These are phyloP conservation scores for Gossypium trilobum DNA, from an alignment of 441 rosid genomes.

Conservation along the genomic window DNA sequence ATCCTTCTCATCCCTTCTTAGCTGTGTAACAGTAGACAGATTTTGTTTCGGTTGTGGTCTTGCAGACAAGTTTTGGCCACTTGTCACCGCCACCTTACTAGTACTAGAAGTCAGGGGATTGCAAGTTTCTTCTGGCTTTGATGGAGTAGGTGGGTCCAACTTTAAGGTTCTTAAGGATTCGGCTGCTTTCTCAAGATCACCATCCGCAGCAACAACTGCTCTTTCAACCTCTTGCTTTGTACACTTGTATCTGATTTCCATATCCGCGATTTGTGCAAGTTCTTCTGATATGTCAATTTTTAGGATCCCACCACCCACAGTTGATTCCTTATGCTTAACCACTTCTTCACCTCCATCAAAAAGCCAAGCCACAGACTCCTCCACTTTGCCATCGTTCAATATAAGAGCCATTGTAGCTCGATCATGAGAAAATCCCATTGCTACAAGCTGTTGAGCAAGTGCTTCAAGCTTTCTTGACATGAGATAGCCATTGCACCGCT, in stretches of 20 bases:
- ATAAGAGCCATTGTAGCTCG: slow-evolving; percentile 69
- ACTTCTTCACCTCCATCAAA: slow-evolving; percentile 56
- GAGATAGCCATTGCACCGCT: slow-evolving; percentile 55
- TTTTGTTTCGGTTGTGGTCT: slow-evolving; percentile 24
- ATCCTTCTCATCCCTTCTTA: background rate
- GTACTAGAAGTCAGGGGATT: slow-evolving; percentile 37
- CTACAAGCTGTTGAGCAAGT: slow-evolving; percentile 61
- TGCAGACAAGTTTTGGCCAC: slow-evolving; percentile 29
- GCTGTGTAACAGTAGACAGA: background rate
- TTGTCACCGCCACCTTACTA: slow-evolving; percentile 28
- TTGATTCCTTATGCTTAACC: slow-evolving; percentile 27
- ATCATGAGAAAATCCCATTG: slow-evolving; percentile 74
- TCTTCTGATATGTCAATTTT: slow-evolving; percentile 58
- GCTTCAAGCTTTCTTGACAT: slow-evolving; percentile 71
- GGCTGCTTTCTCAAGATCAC: slow-evolving; percentile 56
- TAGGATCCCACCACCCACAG: slow-evolving; percentile 31
- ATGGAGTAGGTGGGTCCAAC: slow-evolving; percentile 34
- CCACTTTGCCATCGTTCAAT: slow-evolving; percentile 71
- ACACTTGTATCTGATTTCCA: slow-evolving; percentile 46
- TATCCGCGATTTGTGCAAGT: slow-evolving; percentile 42
- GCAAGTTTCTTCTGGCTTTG: slow-evolving; percentile 37
- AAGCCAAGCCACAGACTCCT: slow-evolving; percentile 72
- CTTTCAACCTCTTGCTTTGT: slow-evolving; percentile 80
- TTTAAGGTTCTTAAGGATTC: slow-evolving; percentile 39
- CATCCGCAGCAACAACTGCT: slow-evolving; percentile 58